Percentiles rank a stretch among this genome's conserved stretches.
Evolutionary conservation across 352 stramenopile species (phyloP).

Genomic region (Pythium utonaiense): DNA sequence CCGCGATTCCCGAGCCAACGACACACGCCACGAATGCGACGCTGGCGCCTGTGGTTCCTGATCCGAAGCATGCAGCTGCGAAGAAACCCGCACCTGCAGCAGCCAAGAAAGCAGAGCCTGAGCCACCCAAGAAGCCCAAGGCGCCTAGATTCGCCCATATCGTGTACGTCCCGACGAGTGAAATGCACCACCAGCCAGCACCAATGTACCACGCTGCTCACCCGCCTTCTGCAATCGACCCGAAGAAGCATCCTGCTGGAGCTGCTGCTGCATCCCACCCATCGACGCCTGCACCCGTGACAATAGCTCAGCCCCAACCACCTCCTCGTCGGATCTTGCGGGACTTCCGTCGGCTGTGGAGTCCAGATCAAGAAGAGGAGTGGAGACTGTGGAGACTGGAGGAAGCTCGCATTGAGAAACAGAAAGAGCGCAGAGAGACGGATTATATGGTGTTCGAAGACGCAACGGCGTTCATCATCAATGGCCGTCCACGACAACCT

Average conservation of each 20-base stretch:
- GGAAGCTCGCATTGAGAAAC: slow-evolving; percentile 46
- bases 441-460: slow-evolving; percentile 76
- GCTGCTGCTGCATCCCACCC: slow-evolving; percentile 6
- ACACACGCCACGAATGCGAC: slow-evolving; percentile 12
- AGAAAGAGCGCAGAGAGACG: slow-evolving; percentile 45
- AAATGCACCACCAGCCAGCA: slow-evolving; percentile 3
- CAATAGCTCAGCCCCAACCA: slow-evolving; percentile 2
- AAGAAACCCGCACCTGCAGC: slow-evolving; percentile 32
- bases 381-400: slow-evolving; percentile 46
- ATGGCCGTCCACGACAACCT: slow-evolving; percentile 48
- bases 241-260: slow-evolving; percentile 12
- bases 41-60: slow-evolving; percentile 19
- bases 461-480: slow-evolving; percentile 65
- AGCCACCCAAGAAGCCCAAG: slow-evolving; percentile 37
- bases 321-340: slow-evolving; percentile 32
- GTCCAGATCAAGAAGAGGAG: slow-evolving; percentile 44
- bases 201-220: not conserved
- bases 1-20: slow-evolving; percentile 36
- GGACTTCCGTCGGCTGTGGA: slow-evolving; percentile 74
- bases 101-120: slow-evolving; percentile 45
- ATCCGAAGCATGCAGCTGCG: slow-evolving; percentile 21
- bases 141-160: slow-evolving; percentile 33
- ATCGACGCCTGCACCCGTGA: not conserved
- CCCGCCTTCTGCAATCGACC: not conserved
- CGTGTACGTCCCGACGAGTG: slow-evolving; percentile 30